Base-by-base conservation (phyloP, 2,329 filamentous ascomycete species). In the Aspergillus puulaauensis region DNA sequence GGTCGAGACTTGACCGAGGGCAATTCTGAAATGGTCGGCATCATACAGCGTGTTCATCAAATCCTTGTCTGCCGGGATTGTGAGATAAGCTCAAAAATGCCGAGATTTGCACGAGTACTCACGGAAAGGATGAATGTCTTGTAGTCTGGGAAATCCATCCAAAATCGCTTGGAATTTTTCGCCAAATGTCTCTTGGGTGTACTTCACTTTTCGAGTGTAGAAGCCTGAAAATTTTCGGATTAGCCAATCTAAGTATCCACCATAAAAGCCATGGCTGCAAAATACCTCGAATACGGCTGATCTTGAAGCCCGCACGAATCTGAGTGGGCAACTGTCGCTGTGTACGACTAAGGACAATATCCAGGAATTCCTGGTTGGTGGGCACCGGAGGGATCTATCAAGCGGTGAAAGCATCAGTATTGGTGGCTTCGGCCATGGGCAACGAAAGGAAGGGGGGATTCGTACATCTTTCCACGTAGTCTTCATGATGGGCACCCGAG, bases 141-240 rank as follows among this genome's bases (percentile, higher is more conserved):
- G 88, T 54, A 99, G 83, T 58, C 93, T 86, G 55, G 95, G 95
- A 72, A 99, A 97, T 68, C 90, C 91, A 75, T 96, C 90, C 70
- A 98, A 86, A 70, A 97, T 97, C 60, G 88, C 85, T 66, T 86
- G 86, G 66, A 99, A 87, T 79, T 98, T 98, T 76, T 99, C 95
- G 64, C 88, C 87, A 77, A 97, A 97, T 43, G 93, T 98, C 80
- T 99, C 95, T 72, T 93, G 89, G 6, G 95, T 97, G 79, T 92
- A 99, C 79, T 98, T 98, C 83, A 97, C 93, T 79, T 98, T 98
- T 75, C 95, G 84, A 46, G 93, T 97, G 78, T 98, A 98, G 80
- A 98, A 98, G 50, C 86, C 89, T 88, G 65, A 58, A 60, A 66
- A 66, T 57, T 59, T 65, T 68, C 52, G 58, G 46, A 63, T 75